Evolutionary conservation across 2,329 filamentous ascomycete genomes (phyloP).

Genomic region (Taxawa tesnikishii): DNA sequence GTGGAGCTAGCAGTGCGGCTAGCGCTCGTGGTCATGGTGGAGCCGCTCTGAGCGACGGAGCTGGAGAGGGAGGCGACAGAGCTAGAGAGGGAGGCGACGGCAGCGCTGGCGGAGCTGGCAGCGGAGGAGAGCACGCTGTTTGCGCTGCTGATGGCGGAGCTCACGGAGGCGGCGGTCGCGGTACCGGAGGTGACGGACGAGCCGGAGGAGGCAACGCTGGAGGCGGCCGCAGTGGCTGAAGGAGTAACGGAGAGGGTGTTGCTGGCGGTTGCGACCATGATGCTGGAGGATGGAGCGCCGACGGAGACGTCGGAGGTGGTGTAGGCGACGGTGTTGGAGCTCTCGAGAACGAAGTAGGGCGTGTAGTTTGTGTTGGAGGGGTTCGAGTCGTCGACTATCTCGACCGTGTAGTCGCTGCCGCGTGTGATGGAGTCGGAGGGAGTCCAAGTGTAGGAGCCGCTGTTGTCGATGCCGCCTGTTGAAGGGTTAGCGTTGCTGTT

Average conservation of each 20-base stretch:
- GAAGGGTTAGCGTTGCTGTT: slow-evolving; percentile 5
- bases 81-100: slow-evolving; percentile 61
- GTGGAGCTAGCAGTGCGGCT: slow-evolving; percentile 44
- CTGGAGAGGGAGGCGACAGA: slow-evolving; percentile 59
- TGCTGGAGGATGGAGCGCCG: slow-evolving; percentile 18
- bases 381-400: slow-evolving; percentile 38
- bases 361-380: slow-evolving; percentile 37
- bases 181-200: slow-evolving; percentile 1
- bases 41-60: slow-evolving; percentile 59
- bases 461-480: slow-evolving; percentile 35
- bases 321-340: slow-evolving; percentile 26
- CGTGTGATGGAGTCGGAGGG: slow-evolving; percentile 27
- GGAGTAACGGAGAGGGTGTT: slow-evolving; percentile 14
- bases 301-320: slow-evolving; percentile 15
- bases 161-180: slow-evolving; percentile 2
- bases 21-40: slow-evolving; percentile 48
- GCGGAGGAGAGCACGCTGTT: slow-evolving; percentile 1
- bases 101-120: slow-evolving; percentile 1
- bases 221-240: slow-evolving; percentile 13
- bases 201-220: slow-evolving; percentile 6
- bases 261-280: slow-evolving; percentile 15
- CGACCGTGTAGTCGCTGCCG: slow-evolving; percentile 38
- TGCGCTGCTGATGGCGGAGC: neutral
- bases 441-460: slow-evolving; percentile 36
- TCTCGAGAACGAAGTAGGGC: slow-evolving; percentile 37